These are phyloP conservation scores for Aureobasidium sp. DNA, from an alignment of 2,329 filamentous ascomycete genomes.

Conservation along the genomic window DNA sequence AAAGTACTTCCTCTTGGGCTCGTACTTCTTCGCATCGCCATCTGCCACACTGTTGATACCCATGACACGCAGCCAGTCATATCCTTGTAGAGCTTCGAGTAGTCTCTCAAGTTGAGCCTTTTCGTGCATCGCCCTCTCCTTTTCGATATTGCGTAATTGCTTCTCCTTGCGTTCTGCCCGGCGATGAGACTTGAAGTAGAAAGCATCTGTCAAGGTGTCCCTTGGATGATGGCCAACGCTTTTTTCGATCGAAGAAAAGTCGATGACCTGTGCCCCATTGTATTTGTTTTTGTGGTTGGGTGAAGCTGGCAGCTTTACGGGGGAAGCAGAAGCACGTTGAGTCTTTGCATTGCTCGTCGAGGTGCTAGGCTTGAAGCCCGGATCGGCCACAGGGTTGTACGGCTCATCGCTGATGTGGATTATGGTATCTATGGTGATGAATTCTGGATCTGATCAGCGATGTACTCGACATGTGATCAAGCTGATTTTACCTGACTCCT, in stretches of 20 bases:
- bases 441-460: slow-evolving; percentile 48
- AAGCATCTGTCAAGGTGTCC: slow-evolving; percentile 51
- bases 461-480: background rate
- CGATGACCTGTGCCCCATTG: slow-evolving; percentile 32
- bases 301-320: slow-evolving; percentile 22
- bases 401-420: slow-evolving; percentile 63
- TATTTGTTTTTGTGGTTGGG: slow-evolving; percentile 24
- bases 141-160: slow-evolving; percentile 61
- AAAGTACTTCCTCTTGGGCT: slow-evolving; percentile 78
- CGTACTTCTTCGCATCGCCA: slow-evolving; percentile 76
- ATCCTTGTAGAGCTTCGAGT: slow-evolving; percentile 77
- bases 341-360: background rate
- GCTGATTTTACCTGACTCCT: slow-evolving; percentile 47
- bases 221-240: slow-evolving; percentile 30
- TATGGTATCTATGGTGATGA: slow-evolving; percentile 64
- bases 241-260: slow-evolving; percentile 35
- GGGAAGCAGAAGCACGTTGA: slow-evolving; percentile 6
- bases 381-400: slow-evolving; percentile 18
- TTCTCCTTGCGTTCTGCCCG: slow-evolving; percentile 60
- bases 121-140: slow-evolving; percentile 59
- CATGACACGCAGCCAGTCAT: slow-evolving; percentile 89
- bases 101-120: slow-evolving; percentile 59
- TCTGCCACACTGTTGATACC: slow-evolving; percentile 82
- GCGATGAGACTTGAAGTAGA: slow-evolving; percentile 53
- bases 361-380: background rate